Percentiles rank a stretch among this genome's conserved stretches.
Evolutionary conservation across 805 yeast genomes (phyloP).

Genomic region (Suhomyces faveliae): DNA sequence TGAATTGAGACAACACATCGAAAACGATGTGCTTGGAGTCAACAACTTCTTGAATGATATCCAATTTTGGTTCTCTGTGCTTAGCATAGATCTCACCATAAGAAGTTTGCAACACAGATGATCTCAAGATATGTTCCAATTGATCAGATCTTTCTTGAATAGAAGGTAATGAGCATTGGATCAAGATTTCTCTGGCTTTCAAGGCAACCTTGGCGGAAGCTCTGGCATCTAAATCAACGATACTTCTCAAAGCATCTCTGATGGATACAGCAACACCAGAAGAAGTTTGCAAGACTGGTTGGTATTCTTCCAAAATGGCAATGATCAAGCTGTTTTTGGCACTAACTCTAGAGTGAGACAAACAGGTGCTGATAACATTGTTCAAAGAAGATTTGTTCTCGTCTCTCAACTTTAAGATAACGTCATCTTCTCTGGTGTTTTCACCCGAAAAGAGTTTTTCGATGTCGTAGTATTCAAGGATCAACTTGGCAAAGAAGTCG

Average conservation of each 20-base stretch:
- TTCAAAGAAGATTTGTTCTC: conserved; percentile 74
- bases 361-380: conserved; percentile 67
- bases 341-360: conserved; percentile 91
- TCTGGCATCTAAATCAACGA: conserved; percentile 88
- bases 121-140: conserved; percentile 89
- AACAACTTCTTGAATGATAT: conserved; percentile 82
- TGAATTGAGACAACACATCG: conserved; percentile 91
- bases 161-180: conserved; percentile 96
- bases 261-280: conserved; percentile 62
- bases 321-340: conserved; percentile 87
- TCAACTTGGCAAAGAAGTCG: conserved; percentile 63
- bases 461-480: conserved; percentile 70
- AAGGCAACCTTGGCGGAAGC: conserved; percentile 90
- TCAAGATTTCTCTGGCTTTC: conserved; percentile 93
- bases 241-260: conserved; percentile 66
- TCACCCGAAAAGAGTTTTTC: conserved; percentile 79
- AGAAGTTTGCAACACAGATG: conserved; percentile 83
- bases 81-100: conserved; percentile 81
- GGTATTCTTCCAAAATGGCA: conserved; percentile 81
- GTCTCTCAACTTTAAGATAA: conserved; percentile 82
- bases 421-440: conserved; percentile 82
- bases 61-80: conserved; percentile 79
- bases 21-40: conserved; percentile 96
- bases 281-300: conserved; percentile 71
- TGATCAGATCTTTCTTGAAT: conserved; percentile 95